Conservation (phyloP, 495 filamentous ascomycete species). For the Aspergillus sclerotiicarbonarius region DNA sequence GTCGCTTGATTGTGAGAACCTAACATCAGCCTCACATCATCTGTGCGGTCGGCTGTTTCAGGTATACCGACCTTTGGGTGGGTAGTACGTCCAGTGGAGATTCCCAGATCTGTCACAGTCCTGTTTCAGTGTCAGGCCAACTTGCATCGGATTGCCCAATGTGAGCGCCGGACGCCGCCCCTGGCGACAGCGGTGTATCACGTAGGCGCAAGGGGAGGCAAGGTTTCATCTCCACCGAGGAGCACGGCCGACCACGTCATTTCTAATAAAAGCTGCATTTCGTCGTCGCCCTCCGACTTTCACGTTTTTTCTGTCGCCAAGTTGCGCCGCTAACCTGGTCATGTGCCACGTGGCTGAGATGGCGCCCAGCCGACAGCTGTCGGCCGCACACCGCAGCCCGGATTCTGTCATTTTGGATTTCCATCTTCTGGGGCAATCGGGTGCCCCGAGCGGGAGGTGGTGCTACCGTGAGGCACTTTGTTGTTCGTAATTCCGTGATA, state of each 20-base stretch:
- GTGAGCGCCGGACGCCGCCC: background rate
- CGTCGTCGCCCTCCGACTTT: background rate
- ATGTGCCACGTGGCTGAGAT: conserved; percentile 17
- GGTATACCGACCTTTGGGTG: background rate
- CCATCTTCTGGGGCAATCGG: background rate
- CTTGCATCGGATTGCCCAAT: conserved; percentile 1
- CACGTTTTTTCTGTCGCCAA: background rate
- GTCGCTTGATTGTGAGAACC: conserved; percentile 60
- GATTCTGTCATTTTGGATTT: background rate
- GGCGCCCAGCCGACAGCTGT: conserved; percentile 16
- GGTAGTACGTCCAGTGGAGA: background rate
- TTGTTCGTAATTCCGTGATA: conserved; percentile 19
- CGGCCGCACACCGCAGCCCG: conserved; percentile 11
- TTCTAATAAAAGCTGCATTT: conserved; percentile 1
- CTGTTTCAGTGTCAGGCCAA: conserved; percentile 15
- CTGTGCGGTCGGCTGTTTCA: background rate
- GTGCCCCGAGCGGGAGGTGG: background rate
- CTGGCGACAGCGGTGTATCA: conserved; percentile 1
- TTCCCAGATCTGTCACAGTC: conserved; percentile 10
- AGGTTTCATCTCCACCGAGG: conserved; percentile 7
- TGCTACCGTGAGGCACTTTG: conserved; percentile 8
- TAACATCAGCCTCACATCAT: conserved; percentile 9
- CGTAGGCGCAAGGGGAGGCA: conserved; percentile 1
- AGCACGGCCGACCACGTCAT: conserved; percentile 2
- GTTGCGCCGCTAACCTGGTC: conserved; percentile 15